phyloP scores from a whole-genome alignment of 2,329 filamentous ascomycete species.

The Talaromyces sp. region DNA sequence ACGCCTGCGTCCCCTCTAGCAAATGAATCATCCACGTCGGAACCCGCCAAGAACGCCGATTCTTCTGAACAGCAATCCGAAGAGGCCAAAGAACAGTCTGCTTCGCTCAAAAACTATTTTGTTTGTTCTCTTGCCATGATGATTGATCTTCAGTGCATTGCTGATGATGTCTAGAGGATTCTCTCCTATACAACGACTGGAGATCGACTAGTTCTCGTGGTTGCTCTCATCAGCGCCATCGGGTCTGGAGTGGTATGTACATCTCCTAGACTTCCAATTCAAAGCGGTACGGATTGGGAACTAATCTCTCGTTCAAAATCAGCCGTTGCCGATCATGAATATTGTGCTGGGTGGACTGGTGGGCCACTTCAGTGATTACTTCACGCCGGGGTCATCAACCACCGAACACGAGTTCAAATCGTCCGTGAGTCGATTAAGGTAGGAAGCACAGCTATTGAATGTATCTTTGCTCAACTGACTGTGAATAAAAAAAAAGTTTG shows the following conservation, averaged over 20 bases:
- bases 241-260: background rate
- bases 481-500: constrained; percentile 46
- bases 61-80: background rate
- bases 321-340: constrained; percentile 56
- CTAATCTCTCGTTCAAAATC: background rate
- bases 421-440: constrained; percentile 50
- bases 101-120: background rate
- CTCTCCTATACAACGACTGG: background rate
- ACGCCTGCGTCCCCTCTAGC: background rate
- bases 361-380: constrained; percentile 61
- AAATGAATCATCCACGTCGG: background rate
- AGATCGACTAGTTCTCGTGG: background rate
- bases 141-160: background rate
- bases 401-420: constrained; percentile 54
- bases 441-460: background rate
- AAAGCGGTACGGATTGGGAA: background rate
- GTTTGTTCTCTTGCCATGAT: background rate
- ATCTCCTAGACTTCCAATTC: too few species aligned
- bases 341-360: constrained; percentile 60
- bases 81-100: background rate
- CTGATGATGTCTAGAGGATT: background rate
- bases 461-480: background rate
- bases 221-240: background rate
- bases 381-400: constrained; percentile 43
- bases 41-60: background rate